Evolutionary conservation across 2,329 filamentous ascomycete genomes (phyloP), one percentile per base, ranked within the genome.

Genomic region (Chaetothyriales sp.): DNA sequence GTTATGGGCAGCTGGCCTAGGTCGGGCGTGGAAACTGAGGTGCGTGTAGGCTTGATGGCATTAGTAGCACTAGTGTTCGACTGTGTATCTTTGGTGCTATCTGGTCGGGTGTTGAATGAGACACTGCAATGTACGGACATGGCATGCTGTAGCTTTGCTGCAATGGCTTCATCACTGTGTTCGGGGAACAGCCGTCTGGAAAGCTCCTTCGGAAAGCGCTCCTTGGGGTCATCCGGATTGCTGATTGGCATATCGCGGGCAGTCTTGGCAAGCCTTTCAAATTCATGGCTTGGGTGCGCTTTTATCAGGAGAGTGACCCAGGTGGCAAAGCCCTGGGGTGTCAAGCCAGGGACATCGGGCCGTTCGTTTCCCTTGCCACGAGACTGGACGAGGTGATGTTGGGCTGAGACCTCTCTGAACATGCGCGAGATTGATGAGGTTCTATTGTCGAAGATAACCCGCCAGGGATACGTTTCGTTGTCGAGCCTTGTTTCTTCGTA

Each of bases 201-300:
- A 2, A 94, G 74, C 59, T 89, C 82, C 57, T 86, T 88, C 0
- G 88, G 89, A 51, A 94, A 82, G 2, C 85, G 74, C 65, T 89
- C 85, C 9, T 77, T 80, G 56, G 75, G 77, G 47, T 83, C 77
- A 45, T 81, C 75, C 0, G 80, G 74, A 51, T 82, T 80, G 60
- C 65, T 81, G 60, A 94, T 84, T 0, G 86, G 84, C 66, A 89
- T 78, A 45, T 82, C 76, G 2, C 80, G 66, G 2, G 89, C 77
- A 19, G 87, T 78, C 52, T 77, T 80, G 44, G 80, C 73, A 4
- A 95, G 71, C 8, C 89, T 79, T 44, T 77, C 74, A 53, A 81
- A 83, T 65, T 94, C 88, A 46, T 79, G 75, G 43, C 88, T 81
- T 0, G 89, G 89, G 57, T 88, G 81, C 1, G 86, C 85, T 57